Percentiles rank a stretch among this genome's conserved stretches.
Conservation (phyloP, 176 grass and related monocot species). For the Poa annua region DNA sequence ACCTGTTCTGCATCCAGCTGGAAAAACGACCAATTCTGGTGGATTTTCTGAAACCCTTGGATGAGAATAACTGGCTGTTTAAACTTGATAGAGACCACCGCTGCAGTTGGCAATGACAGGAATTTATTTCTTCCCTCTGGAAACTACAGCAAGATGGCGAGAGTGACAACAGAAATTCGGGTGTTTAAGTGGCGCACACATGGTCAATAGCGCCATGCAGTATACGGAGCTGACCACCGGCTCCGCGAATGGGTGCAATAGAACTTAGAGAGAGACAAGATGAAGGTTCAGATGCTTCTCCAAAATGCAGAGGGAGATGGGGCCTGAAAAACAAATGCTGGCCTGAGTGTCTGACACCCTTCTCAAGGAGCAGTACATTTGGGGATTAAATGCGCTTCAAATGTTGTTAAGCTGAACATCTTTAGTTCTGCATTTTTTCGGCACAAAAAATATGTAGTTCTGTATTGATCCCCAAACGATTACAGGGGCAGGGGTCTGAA, state of each 20-base stretch:
- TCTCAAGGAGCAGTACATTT: not conserved
- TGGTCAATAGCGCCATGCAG: not conserved
- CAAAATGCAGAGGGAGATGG: not conserved
- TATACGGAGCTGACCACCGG: not conserved
- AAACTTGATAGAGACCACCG: not conserved
- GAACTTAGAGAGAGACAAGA: too few relatives aligned
- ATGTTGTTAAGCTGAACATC: not conserved
- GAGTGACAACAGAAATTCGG: not conserved
- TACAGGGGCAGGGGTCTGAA: not conserved
- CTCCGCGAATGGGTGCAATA: not conserved
- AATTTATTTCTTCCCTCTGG: not conserved
- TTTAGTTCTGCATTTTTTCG: not conserved
- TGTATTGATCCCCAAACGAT: not conserved
- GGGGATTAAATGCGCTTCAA: not conserved
- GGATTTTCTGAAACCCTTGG: not conserved
- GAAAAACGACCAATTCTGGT: not conserved
- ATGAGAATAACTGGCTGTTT: not conserved
- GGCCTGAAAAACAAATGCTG: not conserved
- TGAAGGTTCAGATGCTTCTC: not conserved
- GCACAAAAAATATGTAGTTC: not conserved
- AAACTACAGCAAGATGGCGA: not conserved
- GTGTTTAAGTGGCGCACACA: not conserved
- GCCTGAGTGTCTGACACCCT: not conserved
- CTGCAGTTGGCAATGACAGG: not conserved
- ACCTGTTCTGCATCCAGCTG: slow-evolving; percentile 2